A percentile compares a stretch with the other conserved stretches of the same genome.
Evolutionary conservation across 495 filamentous ascomycete species (phyloP).

Genomic region (Mytilinidion resinicola): DNA sequence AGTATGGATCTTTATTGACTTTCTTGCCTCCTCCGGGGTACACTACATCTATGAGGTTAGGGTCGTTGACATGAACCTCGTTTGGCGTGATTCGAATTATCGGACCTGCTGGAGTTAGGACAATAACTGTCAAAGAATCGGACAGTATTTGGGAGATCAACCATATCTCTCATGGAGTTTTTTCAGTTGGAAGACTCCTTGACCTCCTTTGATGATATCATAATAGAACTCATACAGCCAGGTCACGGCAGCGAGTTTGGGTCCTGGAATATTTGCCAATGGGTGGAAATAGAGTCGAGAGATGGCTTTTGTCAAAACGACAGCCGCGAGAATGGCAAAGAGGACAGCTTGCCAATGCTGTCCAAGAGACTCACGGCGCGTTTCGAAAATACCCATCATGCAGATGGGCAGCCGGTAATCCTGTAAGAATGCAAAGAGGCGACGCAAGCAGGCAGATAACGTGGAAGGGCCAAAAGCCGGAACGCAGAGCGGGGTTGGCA

Average conservation of each 20-base stretch:
- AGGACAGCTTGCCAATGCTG: not conserved
- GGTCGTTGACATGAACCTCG: constrained; percentile 13
- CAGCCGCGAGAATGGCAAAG: not conserved
- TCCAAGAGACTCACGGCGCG: no score
- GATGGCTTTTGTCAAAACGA: not conserved
- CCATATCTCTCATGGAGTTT: constrained; percentile 22
- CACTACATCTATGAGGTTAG: constrained; percentile 3
- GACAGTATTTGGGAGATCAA: not conserved
- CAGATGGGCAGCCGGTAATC: no score
- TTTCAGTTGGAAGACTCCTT: constrained; percentile 12
- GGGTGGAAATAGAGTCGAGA: constrained; percentile 20
- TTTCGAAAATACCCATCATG: no score
- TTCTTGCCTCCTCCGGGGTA: constrained; percentile 10
- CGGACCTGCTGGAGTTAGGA: not conserved
- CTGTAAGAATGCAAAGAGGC: no score
- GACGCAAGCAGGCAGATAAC: no score
- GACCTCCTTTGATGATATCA: constrained; percentile 15
- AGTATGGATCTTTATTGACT: constrained; percentile 8
- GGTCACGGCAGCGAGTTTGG: constrained; percentile 23
- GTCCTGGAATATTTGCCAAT: constrained; percentile 21
- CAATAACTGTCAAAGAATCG: not conserved
- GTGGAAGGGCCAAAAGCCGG: no score
- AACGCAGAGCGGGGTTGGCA: no score
- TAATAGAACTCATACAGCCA: constrained; percentile 29
- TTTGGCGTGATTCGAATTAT: constrained; percentile 14